These are phyloP conservation scores for Paraphysoderma sedebokerense DNA, from an alignment of 371 early-diverging fungal species.

Conservation along the genomic window DNA sequence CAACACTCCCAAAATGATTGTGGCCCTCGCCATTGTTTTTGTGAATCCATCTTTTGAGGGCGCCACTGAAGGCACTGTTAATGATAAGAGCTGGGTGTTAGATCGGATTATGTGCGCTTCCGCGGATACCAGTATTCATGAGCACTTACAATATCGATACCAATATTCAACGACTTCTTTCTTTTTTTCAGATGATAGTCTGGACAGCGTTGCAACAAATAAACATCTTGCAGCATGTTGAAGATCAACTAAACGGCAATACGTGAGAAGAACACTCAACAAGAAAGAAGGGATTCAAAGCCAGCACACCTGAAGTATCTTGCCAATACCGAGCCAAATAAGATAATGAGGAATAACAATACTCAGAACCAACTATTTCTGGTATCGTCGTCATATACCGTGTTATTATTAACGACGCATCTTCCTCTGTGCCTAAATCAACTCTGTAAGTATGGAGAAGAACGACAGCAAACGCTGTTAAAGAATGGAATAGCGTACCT, in stretches of 20 bases:
- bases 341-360: conserved; percentile 47
- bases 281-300: neutral
- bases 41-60: conserved; percentile 23
- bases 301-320: conserved; percentile 40
- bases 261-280: neutral
- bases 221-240: conserved; percentile 23
- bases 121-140: neutral
- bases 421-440: conserved; percentile 30
- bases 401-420: conserved; percentile 21
- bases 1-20: conserved; percentile 53
- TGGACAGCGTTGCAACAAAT: conserved; percentile 24
- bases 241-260: conserved; percentile 19
- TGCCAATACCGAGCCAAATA: conserved; percentile 69
- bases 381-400: conserved; percentile 34
- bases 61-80: conserved; percentile 39
- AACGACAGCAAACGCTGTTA: conserved; percentile 29
- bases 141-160: conserved; percentile 25
- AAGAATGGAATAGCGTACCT: conserved; percentile 23
- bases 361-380: conserved; percentile 25
- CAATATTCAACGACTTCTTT: conserved; percentile 39
- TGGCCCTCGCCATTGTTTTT: conserved; percentile 49
- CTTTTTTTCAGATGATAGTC: conserved; percentile 24
- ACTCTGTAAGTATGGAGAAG: conserved; percentile 28
- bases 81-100: neutral
- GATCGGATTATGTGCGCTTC: neutral